Conservation (phyloP, 2,329 filamentous ascomycete species). For the Aurifilum marmelostoma region DNA sequence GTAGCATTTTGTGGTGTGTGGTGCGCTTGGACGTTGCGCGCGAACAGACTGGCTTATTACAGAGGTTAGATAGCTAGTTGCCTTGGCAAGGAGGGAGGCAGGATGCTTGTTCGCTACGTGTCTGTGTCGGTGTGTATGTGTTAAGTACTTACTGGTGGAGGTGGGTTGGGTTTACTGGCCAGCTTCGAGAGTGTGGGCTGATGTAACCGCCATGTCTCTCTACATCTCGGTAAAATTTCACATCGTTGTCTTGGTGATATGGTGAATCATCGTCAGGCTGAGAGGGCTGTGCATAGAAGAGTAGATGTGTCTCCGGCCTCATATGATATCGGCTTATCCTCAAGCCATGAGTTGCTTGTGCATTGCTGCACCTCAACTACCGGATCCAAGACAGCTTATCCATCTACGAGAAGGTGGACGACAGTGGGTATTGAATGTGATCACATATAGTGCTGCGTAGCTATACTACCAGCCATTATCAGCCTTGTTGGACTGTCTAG, state of each 20-base stretch:
- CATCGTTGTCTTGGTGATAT: background rate
- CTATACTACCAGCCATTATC: background rate
- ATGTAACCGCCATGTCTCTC: background rate
- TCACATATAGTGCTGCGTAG: background rate
- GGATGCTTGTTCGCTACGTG: background rate
- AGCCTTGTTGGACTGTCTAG: too few species aligned
- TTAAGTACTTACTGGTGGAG: too few species aligned
- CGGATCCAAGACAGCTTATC: background rate
- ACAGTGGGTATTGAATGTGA: background rate
- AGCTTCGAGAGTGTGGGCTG: background rate
- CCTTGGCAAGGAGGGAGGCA: background rate
- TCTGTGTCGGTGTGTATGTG: background rate
- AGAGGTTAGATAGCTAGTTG: background rate
- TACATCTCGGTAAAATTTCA: background rate
- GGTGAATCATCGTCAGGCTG: background rate
- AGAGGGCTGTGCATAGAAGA: background rate
- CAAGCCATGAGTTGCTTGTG: background rate
- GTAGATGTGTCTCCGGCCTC: background rate
- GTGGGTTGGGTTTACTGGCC: background rate
- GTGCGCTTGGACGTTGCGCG: background rate
- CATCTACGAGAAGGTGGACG: background rate
- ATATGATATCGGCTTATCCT: background rate
- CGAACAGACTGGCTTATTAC: slow-evolving; percentile 12
- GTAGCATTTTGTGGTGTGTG: background rate
- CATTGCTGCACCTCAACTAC: background rate